Evolutionary conservation across 768 basidiomycete species (phyloP).

Genomic region (Clavulina sp.): DNA sequence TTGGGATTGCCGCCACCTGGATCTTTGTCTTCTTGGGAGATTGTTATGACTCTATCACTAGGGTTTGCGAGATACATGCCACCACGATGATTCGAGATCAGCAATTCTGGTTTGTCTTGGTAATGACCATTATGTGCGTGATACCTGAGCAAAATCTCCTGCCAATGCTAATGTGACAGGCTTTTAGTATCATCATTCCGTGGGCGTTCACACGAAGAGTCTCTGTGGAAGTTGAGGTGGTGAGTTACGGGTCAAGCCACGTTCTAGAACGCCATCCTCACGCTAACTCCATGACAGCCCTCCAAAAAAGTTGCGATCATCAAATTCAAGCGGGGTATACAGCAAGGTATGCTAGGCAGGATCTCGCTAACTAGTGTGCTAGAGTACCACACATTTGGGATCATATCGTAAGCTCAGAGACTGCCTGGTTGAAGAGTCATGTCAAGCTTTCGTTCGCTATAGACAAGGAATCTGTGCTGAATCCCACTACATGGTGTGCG

Average conservation of each 20-base stretch:
- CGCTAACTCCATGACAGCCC: no score
- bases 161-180: background rate
- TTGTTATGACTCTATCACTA: conserved; percentile 37
- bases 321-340: conserved; percentile 69
- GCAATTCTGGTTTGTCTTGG: conserved; percentile 58
- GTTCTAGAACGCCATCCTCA: no score
- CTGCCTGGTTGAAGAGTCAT: conserved; percentile 15
- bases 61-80: conserved; percentile 40
- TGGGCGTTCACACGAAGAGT: conserved; percentile 66
- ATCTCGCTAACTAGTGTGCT: conserved; percentile 54
- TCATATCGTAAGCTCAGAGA: no score
- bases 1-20: conserved; percentile 27
- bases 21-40: conserved; percentile 50
- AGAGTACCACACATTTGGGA: conserved; percentile 75
- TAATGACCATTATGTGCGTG: conserved; percentile 56
- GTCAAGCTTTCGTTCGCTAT: no score
- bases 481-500: conserved; percentile 66
- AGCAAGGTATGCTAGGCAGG: conserved; percentile 59
- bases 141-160: background rate
- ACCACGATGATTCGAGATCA: conserved; percentile 43
- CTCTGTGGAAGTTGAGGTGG: conserved; percentile 55
- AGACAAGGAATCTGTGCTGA: conserved; percentile 58
- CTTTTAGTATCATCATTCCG: conserved; percentile 43
- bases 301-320: conserved; percentile 64
- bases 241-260: conserved; percentile 21